Evolutionary conservation across 2,329 filamentous ascomycete species (phyloP), one percentile per base, ranked within the genome.

Genomic region (Exserohilum turcica): DNA sequence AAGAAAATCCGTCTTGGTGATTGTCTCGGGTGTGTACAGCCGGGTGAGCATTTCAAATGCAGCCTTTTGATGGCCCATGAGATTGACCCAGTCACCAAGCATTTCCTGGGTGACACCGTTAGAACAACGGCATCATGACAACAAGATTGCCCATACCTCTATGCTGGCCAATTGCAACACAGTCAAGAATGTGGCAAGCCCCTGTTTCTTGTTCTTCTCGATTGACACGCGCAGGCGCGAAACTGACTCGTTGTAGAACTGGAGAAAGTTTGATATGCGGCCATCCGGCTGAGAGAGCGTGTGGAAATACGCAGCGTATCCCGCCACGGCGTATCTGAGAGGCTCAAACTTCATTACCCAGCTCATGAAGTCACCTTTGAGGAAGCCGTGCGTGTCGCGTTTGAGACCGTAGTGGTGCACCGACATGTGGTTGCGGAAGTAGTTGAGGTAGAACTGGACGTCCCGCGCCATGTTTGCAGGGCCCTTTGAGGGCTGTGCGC

Each of bases 141-240:
- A 16, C 16, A 16, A 42, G 28, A 32, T 27, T 9, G 27, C 15
- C 59, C 79, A 68, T 80, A 95, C 92, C 84, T 99, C 94, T 50
- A 97, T 94, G 3, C 91, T 95, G 49, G 92, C 92, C 43, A 97
- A 83, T 67, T 97, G 92, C 36, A 99, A 78, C 16, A 97, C 92
- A 0, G 93, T 95, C 54, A 97, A 74, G 28, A 97, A 79, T 0
- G 88, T 96, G 6, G 87, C 84, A 43, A 92, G 80, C 29, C 79
- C 88, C 60, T 90, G 86, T 55, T 84, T 85, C 59, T 91, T 87
- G 52, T 86, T 86, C 48, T 83, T 86, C 57, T 86, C 85, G 15
- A 97, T 77, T 4, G 86, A 88, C 29, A 82, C 81, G 7, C 95
- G 81, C 15, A 99, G 81, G 21, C 91, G 77, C 1, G 84, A 88